Base-by-base conservation (phyloP, 164 flowering plant genomes). In the Tinospora cordifolia region DNA sequence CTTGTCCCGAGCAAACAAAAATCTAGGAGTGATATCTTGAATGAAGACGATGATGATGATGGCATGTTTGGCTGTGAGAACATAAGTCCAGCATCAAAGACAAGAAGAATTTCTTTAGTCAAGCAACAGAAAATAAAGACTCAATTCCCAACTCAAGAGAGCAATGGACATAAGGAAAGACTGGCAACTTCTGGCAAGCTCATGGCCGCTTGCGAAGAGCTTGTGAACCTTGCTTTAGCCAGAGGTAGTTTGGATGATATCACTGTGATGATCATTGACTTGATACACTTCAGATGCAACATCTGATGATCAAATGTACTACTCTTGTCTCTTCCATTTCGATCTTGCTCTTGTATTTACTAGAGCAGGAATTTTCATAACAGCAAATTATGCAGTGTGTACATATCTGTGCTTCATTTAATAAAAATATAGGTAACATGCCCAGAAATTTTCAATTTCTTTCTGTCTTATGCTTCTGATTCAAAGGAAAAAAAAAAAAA, bases 161-260 rank as follows among this genome's bases (percentile, higher is more conserved):
- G 44, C 25, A 70, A 25, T 22, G 44, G 58, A 63, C 49, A 24
- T 30, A 72, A 74, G 63, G 75, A 74, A 44, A 78, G 47, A 49
- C 71, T 77, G 7, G 38, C 78, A 5, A 34, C 71, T 69, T 58
- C 79, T 19, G 70, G 62, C 36, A 75, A 78, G 41, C 84, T 84
- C 36, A 63, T 70, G 75, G 75, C 78, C 63, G 88, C 91, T 74
- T 88, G 89, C 71, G 88, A 85, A 78, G 87, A 90, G 81, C 89
- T 90, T 13, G 89, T 74, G 15, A 81, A 80, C 74, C 85, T 88
- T 71, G 88, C 91, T 40, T 75, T 80, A 39, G 77, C 65, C 38
- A 85, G 89, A 74, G 95, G 93, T 25, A 83, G 90, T 84, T 74
- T 84, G 73, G 97, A 88, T 79, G 92, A 92, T 71, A 85, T 92